Conservation (phyloP, 1,139 yeast species). For the Suhomyces atakaporum region DNA sequence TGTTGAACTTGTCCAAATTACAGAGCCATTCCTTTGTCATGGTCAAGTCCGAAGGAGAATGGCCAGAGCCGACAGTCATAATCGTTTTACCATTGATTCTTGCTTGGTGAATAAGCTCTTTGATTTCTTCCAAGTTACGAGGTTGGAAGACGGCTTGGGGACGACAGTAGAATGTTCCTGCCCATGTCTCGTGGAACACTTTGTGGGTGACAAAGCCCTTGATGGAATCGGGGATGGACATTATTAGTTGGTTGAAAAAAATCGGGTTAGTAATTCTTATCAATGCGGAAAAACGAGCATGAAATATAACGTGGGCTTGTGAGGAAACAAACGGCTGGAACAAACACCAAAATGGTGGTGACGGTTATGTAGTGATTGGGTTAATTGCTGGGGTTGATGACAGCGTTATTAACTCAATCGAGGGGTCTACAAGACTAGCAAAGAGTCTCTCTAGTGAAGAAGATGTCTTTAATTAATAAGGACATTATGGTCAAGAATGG, state of each 20-base stretch:
- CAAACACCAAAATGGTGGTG: too few species aligned
- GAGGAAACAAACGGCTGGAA: too few species aligned
- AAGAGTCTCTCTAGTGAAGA: too few species aligned
- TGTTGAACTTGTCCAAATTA: constrained; percentile 74
- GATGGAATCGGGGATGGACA: constrained; percentile 34
- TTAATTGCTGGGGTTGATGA: too few species aligned
- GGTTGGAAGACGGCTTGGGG: constrained; percentile 87
- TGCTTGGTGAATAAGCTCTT: constrained; percentile 66
- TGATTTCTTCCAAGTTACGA: constrained; percentile 59
- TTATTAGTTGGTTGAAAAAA: too few species aligned
- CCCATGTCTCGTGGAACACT: constrained; percentile 76
- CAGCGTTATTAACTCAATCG: too few species aligned
- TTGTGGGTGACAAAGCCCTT: constrained; percentile 39
- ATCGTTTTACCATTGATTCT: constrained; percentile 60
- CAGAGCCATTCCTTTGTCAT: constrained; percentile 89
- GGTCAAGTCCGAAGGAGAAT: constrained; percentile 90
- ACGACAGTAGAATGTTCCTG: constrained; percentile 76
- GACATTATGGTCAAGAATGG: too few species aligned
- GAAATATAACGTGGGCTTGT: background rate
- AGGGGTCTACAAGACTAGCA: too few species aligned
- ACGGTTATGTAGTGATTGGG: too few species aligned
- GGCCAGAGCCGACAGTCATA: constrained; percentile 91
- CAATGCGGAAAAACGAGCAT: background rate
- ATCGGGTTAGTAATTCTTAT: too few species aligned
- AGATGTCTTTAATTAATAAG: too few species aligned